Evolutionary conservation across 192 early-diverging fungal genomes (phyloP).

Genomic region (Gaertneriomyces sp.): DNA sequence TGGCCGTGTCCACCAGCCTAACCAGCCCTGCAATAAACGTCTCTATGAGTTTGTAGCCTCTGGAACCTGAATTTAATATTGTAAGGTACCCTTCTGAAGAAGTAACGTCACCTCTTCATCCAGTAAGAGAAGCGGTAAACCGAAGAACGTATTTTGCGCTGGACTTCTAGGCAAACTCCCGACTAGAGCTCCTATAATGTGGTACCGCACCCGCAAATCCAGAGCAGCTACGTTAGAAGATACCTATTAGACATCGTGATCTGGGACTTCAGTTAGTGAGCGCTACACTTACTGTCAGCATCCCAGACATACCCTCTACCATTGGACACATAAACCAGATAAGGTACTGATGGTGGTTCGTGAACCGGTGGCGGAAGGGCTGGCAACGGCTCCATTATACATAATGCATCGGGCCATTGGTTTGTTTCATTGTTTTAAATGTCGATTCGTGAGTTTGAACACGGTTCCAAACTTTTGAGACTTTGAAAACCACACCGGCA

Average conservation of each 20-base stretch:
- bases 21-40: constrained; percentile 8
- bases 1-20: constrained; percentile 14
- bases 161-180: constrained; percentile 68
- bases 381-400: no score
- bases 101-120: constrained; percentile 70
- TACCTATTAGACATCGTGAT: not conserved
- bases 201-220: not conserved
- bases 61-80: not conserved
- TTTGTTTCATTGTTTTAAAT: no score
- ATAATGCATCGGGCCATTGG: no score
- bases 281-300: not conserved
- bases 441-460: no score
- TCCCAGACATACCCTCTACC: no score
- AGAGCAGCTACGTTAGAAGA: not conserved
- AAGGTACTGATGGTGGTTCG: no score
- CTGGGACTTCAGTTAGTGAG: not conserved
- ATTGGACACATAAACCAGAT: no score
- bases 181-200: constrained; percentile 41
- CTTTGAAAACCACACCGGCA: no score
- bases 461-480: no score
- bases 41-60: not conserved
- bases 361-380: no score
- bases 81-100: constrained; percentile 32
- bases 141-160: constrained; percentile 73
- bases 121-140: constrained; percentile 67